Percentiles rank a stretch among this genome's conserved stretches.
Evolutionary conservation across 345 rosid species (phyloP).

Genomic region (Cardamine chenopodiifolia): DNA sequence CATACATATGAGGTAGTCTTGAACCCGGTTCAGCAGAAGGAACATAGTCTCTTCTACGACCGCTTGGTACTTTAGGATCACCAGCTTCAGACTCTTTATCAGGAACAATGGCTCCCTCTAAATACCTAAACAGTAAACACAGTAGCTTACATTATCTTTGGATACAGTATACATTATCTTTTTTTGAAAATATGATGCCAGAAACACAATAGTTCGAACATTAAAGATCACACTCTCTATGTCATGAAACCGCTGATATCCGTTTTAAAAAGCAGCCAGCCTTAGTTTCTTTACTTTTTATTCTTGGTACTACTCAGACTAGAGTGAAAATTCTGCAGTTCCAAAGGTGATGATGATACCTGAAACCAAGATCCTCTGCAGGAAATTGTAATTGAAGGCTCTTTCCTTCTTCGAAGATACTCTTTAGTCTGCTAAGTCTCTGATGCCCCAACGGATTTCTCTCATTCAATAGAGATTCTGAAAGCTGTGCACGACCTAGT

Average conservation of each 20-base stretch:
- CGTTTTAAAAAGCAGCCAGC: constrained; percentile 6
- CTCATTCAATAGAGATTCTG: constrained; percentile 70
- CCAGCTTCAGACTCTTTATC: constrained; percentile 42
- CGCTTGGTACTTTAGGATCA: constrained; percentile 55
- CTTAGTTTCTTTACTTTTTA: not conserved
- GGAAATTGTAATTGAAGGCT: constrained; percentile 97
- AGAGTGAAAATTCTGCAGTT: constrained; percentile 8
- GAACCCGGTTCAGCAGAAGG: constrained; percentile 87
- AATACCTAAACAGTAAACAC: constrained; percentile 56
- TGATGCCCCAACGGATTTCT: constrained; percentile 74
- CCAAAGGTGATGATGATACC: constrained; percentile 50
- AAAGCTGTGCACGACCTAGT: constrained; percentile 87
- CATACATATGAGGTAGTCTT: constrained; percentile 81
- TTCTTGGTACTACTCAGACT: not conserved
- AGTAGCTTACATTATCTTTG: constrained; percentile 6
- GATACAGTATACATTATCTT: not conserved
- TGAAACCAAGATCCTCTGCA: constrained; percentile 99
- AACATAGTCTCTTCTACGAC: constrained; percentile 76
- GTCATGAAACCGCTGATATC: not conserved
- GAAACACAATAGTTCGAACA: constrained; percentile 16
- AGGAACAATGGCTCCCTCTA: constrained; percentile 74
- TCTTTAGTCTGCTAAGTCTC: constrained; percentile 72
- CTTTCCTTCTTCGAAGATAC: constrained; percentile 81
- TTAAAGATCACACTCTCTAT: not conserved
- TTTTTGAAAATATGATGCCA: not conserved